Evolutionary conservation across 768 basidiomycete genomes (phyloP).

Genomic region (Leccinum olivaceopallidum): DNA sequence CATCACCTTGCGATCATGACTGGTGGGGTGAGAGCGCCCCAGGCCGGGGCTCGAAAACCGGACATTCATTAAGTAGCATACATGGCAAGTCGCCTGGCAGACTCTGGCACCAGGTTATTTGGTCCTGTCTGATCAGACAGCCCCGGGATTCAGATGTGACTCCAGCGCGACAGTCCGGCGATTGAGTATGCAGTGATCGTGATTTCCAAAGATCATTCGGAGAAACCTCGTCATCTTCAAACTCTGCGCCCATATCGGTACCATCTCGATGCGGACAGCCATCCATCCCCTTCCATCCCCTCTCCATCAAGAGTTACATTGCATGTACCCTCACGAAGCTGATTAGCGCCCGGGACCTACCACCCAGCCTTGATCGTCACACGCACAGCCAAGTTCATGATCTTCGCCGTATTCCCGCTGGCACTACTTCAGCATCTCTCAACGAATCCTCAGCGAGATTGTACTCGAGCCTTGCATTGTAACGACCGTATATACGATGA

Average conservation of each 20-base stretch:
- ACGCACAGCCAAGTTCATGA: background rate
- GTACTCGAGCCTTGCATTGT: background rate
- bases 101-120: background rate
- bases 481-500: background rate
- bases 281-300: background rate
- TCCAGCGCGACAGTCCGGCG: background rate
- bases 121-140: background rate
- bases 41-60: background rate
- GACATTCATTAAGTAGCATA: too few species aligned
- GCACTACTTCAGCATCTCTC: background rate
- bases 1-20: background rate
- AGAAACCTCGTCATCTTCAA: background rate
- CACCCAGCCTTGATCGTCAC: background rate
- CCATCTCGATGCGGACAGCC: background rate
- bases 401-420: background rate
- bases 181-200: background rate
- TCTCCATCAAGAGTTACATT: background rate
- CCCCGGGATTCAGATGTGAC: background rate
- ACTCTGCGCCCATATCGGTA: background rate
- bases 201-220: background rate
- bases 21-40: too few species aligned
- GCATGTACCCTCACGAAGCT: background rate
- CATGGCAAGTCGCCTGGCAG: background rate
- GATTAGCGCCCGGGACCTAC: background rate
- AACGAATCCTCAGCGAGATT: background rate